phyloP scores from a whole-genome alignment of 106 monocot genomes.

The Acanthochlamys bracteata region DNA sequence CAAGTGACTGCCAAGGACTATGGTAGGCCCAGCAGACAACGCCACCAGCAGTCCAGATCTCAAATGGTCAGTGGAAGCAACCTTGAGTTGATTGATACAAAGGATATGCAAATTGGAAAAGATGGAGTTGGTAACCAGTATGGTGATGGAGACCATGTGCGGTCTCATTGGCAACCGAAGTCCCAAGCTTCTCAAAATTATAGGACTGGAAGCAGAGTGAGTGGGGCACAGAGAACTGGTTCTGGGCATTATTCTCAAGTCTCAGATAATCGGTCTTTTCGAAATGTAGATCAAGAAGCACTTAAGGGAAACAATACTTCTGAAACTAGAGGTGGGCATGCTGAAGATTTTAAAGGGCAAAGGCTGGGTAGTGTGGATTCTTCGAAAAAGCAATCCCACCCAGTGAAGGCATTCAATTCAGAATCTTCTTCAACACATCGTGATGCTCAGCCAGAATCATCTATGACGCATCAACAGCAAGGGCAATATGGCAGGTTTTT shows the following conservation, averaged over 20 bases:
- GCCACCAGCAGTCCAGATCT: not conserved
- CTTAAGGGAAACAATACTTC: not conserved
- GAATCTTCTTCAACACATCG: not conserved
- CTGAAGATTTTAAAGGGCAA: not conserved
- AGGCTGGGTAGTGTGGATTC: not conserved
- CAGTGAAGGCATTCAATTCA: not conserved
- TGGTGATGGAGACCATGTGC: not conserved
- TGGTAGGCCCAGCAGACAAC: not conserved
- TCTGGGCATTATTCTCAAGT: not conserved
- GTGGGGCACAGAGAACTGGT: not conserved
- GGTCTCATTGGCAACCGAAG: slow-evolving; percentile 9
- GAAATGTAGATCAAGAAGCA: too few species aligned
- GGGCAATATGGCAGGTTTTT: slow-evolving; percentile 7
- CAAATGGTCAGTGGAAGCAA: not conserved
- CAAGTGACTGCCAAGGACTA: not conserved
- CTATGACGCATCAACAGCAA: not conserved
- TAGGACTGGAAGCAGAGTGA: not conserved
- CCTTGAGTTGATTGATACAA: not conserved
- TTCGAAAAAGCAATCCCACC: not conserved
- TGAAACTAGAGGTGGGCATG: not conserved
- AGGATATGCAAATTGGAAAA: not conserved
- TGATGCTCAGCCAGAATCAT: not conserved
- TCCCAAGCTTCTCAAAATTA: slow-evolving; percentile 6
- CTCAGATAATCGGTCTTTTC: not conserved
- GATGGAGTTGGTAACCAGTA: not conserved